phyloP scores from a whole-genome alignment of 192 early-diverging fungal genomes.

The Kickxella alabastrina region DNA sequence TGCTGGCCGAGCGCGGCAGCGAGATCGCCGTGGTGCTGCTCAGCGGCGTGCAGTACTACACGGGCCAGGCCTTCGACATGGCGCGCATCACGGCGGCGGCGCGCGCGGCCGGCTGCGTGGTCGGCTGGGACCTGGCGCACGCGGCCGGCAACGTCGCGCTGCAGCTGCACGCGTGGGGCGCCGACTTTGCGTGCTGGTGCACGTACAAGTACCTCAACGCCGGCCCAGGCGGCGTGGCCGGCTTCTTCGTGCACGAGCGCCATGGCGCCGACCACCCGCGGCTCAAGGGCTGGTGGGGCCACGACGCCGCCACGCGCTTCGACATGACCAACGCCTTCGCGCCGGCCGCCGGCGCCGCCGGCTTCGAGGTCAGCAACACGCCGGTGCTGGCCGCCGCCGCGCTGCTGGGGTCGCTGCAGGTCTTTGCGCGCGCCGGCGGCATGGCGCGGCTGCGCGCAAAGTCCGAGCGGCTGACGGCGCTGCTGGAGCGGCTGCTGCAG shows the following conservation, averaged over 20 bases:
- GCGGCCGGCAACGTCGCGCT: slow-evolving; percentile 91
- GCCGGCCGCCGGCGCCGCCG: slow-evolving; percentile 75
- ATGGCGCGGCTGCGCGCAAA: slow-evolving; percentile 72
- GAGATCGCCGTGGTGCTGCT: slow-evolving; percentile 84
- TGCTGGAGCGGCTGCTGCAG: slow-evolving; percentile 76
- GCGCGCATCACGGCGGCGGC: slow-evolving; percentile 77
- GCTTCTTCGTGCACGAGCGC: slow-evolving; percentile 85
- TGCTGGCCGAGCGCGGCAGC: slow-evolving; percentile 69
- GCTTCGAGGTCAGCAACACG: slow-evolving; percentile 88
- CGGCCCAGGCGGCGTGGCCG: slow-evolving; percentile 93
- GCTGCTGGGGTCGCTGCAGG: slow-evolving; percentile 73
- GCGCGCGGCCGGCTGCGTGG: slow-evolving; percentile 77
- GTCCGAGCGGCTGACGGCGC: slow-evolving; percentile 75
- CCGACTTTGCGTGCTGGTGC: slow-evolving; percentile 98
- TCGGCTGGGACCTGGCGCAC: slow-evolving; percentile 94
- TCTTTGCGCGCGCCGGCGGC: slow-evolving; percentile 65
- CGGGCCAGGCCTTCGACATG: slow-evolving; percentile 86
- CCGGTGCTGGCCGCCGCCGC: slow-evolving; percentile 70
- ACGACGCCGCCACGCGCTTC: slow-evolving; percentile 78
- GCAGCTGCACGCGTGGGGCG: slow-evolving; percentile 88
- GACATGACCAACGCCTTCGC: slow-evolving; percentile 81
- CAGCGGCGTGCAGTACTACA: slow-evolving; percentile 92
- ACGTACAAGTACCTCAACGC: slow-evolving; percentile 99
- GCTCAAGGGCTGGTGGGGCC: slow-evolving; percentile 93
- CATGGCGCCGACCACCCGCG: slow-evolving; percentile 64